Evolutionary conservation across 192 early-diverging fungal genomes (phyloP).

Genomic region (Backusella sp.): DNA sequence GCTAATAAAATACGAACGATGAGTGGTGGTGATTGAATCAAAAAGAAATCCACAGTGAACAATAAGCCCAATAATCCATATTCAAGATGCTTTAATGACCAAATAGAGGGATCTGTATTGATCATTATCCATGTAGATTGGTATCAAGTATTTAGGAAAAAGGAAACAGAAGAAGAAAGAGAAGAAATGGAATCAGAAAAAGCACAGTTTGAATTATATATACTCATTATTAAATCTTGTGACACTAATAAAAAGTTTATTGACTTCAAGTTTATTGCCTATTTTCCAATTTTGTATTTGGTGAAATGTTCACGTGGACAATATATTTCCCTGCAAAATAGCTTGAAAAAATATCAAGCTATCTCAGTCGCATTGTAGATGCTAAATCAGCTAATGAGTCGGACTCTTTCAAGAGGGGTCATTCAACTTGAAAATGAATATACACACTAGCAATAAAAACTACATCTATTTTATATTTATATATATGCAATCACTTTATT

Average conservation of each 20-base stretch:
- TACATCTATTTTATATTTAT: neutral
- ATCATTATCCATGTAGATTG: neutral
- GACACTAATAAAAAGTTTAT: neutral
- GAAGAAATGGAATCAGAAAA: neutral
- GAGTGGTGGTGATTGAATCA: slow-evolving; percentile 43
- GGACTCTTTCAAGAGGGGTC: neutral
- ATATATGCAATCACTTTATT: neutral
- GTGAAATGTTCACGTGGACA: neutral
- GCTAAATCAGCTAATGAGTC: no score
- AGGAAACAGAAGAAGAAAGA: neutral
- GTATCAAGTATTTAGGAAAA: neutral
- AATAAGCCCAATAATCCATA: slow-evolving; percentile 43
- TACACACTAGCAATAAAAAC: neutral
- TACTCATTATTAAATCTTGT: neutral
- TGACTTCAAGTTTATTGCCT: neutral
- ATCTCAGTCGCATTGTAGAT: no score
- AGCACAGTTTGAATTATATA: neutral
- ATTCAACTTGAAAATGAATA: neutral
- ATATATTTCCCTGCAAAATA: no score
- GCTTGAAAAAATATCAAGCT: no score
- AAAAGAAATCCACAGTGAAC: slow-evolving; percentile 37
- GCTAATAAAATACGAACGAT: slow-evolving; percentile 14
- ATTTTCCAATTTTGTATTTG: neutral
- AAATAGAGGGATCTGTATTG: slow-evolving; percentile 14
- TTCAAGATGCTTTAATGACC: slow-evolving; percentile 46